Evolutionary conservation across 1,284 basidiomycete genomes (phyloP), one percentile per base, ranked within the genome.

Genomic region (Cerrena zonata): DNA sequence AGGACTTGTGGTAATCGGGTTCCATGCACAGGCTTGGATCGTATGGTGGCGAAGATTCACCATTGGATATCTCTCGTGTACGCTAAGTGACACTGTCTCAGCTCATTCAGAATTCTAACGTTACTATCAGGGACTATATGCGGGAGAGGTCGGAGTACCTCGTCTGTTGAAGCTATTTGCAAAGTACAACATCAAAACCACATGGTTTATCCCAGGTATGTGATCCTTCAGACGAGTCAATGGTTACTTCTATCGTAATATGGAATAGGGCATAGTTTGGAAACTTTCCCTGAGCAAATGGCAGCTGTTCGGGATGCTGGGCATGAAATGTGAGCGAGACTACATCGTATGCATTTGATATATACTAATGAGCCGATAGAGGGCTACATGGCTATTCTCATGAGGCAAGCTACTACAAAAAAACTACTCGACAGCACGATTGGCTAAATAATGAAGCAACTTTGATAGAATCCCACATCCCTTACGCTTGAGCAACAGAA

Each of bases 341-440:
- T 12, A n/a, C 30, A 1, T 7, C 13, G 36, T 44, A 21, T 15
- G n/a, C 30, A 24, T 44, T 7, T 34, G 7, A 7, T 7, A 7
- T 34, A 15, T 34, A 34, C 15, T 34, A 49, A 45, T 47, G 12
- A 26, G 26, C 10, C 26, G 7, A 5, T 52, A 81, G 79, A 49
- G 85, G 85, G 1, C 75, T 89, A 4, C 84, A 87, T 55, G 86
- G 86, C 0, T 88, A 89, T 63, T 86, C 83, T 1, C 86, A 89
- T 63, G 86, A 86, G 64, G 80, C 75, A 40, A 25, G 30, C 58
- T 2, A 18, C n/a, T n/a, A 5, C 36, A 15, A 23, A n/a, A 45
- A 19, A 37, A 24, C 26, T 38, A 12, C 15, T 18, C 23, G 24
- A 26, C 19, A 5, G 43, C 25, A 5, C 13, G 13, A 24, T 26